Evolutionary conservation across 129 eudicot species (phyloP), one percentile per base, ranked within the genome.

Genomic region (Helichrysum umbraculigerum): DNA sequence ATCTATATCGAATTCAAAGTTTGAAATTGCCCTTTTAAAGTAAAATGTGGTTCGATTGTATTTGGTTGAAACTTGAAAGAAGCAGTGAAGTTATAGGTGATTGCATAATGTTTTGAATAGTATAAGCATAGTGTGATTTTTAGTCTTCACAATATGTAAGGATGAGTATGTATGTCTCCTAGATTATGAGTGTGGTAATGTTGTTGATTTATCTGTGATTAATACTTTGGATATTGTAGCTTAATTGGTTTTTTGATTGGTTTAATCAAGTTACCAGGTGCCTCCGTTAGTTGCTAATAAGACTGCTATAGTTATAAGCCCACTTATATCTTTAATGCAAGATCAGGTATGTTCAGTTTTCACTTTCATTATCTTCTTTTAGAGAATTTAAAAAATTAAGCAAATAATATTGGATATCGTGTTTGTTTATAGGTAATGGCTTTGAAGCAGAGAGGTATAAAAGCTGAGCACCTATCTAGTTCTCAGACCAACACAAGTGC

Each of bases 291-390:
- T 93, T 73, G 67, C 89, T 5, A 84, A 84, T 34, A 90, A 82
- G 88, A 90, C 95, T 22, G 96, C 96, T 71, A 72, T 90, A 28
- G 90, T 93, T 42, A 87, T 93, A 76, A 93, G 98, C 70, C 98
- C 98, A 32, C 95, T 93, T 67, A 81, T 93, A 32, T 93, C 98
- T 68, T 78, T 93, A 77, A 93, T 93, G 98, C 98, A 93, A 76
- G 98, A 93, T 85, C 98, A 93, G 96, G 96, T 93, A 64, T 16
- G 60, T 63, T 33, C 71, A 35, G 62, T 19, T 66, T 63, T 33
- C 61, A 74, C 42, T 71, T 34, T 64, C 19, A 28, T 21, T 37
- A 5, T 62, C 58, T 68, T 73, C 11, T 3, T 2, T 70, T 16
- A 52, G 28, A 6, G 5, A 66, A 6, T 16, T 70, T 2, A 6